Evolutionary conservation across 2,329 filamentous ascomycete species (phyloP).

Genomic region (Ambrosiella beaveri): DNA sequence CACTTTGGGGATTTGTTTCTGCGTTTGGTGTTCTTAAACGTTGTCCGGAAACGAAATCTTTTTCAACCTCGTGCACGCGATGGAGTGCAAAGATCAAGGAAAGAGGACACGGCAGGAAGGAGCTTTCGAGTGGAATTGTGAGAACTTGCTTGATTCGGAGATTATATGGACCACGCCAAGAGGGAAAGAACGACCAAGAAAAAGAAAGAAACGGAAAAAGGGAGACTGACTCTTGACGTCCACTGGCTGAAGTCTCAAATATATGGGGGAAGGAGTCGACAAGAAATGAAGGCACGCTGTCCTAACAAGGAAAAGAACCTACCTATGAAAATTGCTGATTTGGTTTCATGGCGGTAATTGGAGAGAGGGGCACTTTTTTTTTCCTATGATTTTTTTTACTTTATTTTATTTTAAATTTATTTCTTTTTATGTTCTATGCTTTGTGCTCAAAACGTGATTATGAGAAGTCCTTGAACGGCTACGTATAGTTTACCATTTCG

Average conservation of each 20-base stretch:
- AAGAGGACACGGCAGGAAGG: no score
- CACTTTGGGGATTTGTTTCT: no score
- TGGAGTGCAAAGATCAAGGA: no score
- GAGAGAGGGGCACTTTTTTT: background rate
- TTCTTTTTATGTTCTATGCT: background rate
- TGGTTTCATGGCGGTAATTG: background rate
- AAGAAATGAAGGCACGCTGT: background rate
- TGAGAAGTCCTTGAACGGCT: background rate
- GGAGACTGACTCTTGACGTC: background rate
- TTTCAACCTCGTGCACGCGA: no score
- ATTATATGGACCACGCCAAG: no score
- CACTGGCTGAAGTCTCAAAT: background rate
- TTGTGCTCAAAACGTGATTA: background rate
- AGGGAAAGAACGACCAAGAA: background rate
- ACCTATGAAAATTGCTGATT: background rate
- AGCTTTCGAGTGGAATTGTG: no score
- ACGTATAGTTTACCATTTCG: background rate
- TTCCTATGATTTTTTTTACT: background rate
- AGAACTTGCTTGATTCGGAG: no score
- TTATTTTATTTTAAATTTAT: background rate
- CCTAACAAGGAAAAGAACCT: constrained; percentile 1
- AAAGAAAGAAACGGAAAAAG: background rate
- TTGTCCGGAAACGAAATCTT: no score
- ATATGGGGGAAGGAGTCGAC: background rate
- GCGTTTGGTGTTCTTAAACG: no score